Conservation (phyloP, 495 filamentous ascomycete species). For the Penicillium dipodomyicola region DNA sequence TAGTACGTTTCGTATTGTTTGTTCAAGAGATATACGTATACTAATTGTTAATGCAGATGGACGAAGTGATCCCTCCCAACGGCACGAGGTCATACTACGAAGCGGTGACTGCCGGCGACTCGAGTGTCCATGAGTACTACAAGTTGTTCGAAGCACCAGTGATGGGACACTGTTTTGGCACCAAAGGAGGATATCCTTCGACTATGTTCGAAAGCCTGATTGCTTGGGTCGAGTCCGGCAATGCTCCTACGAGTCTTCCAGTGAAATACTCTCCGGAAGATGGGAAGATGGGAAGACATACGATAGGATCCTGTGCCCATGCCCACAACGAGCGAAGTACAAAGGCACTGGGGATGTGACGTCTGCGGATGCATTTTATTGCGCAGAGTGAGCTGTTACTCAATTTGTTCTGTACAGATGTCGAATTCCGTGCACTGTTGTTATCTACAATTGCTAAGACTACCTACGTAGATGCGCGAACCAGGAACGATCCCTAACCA, state of each 20-base stretch:
- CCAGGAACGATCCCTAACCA: background rate
- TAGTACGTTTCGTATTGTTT: background rate
- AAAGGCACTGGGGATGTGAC: background rate
- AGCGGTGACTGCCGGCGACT: background rate
- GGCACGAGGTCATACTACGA: background rate
- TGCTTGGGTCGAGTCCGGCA: constrained; percentile 1
- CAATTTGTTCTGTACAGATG: no score
- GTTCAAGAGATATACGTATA: background rate
- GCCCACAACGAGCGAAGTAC: background rate
- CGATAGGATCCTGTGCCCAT: background rate
- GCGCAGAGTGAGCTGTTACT: background rate
- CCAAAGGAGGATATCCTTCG: background rate
- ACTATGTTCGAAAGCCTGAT: background rate
- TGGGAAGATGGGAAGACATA: background rate
- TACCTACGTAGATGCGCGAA: background rate
- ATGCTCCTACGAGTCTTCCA: background rate
- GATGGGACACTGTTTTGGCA: background rate
- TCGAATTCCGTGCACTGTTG: background rate
- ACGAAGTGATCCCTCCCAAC: background rate
- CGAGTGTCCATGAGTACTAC: background rate
- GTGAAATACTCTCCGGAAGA: background rate
- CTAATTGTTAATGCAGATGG: background rate
- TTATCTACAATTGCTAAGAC: background rate
- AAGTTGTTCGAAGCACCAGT: background rate
- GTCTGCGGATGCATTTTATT: background rate